Base-by-base conservation (phyloP, 371 early-diverging fungal species). In the Mortierella sp. region DNA sequence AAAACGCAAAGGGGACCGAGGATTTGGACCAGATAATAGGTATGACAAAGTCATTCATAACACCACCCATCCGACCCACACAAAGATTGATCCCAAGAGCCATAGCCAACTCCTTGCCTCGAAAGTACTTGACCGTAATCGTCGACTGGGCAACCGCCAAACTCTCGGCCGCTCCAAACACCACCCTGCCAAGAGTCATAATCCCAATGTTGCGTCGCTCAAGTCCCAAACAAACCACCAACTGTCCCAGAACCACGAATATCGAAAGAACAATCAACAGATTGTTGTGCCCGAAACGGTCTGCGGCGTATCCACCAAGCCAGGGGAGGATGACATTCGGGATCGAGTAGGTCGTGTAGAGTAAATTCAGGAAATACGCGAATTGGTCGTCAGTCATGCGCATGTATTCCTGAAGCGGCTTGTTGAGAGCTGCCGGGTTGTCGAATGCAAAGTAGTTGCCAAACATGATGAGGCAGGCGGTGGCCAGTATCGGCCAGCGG, bases 271-370 rank as follows among this genome's bases (percentile, higher is more conserved):
- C 60, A 35, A 89, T 35, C 35, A 93, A 76, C 63, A 92, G 82
- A 14, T 56, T 63, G 14, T 77, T 78, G 14, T 88, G 75, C 1
- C 88, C 89, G 35, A 88, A 77, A 29, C 56, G 44, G 75, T 92
- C 90, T 12, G 90, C 83, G 24, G 90, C 81, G 18, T 87, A 75
- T 32, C 94, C 93, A 43, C 92, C 92, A 6, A 89, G 18, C 55
- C 90, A 79, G 2, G 93, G 93, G 27, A 91, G 77, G 54, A 93
- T 77, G 44, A 95, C 90, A 85, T 96, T 96, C 6, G 96, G 96
- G 5, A 95, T 78, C 11, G 93, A 89, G 83, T 95, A 94, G 44
- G 90, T 89, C 0, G 92, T 81, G 75, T 91, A 92, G 60, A 92
- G 79, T 2, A 89, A 68, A 70, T 82, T 88, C 56, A 91, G 27